Evolutionary conservation across 768 basidiomycete species (phyloP).

Genomic region (Termitomyces sp.): DNA sequence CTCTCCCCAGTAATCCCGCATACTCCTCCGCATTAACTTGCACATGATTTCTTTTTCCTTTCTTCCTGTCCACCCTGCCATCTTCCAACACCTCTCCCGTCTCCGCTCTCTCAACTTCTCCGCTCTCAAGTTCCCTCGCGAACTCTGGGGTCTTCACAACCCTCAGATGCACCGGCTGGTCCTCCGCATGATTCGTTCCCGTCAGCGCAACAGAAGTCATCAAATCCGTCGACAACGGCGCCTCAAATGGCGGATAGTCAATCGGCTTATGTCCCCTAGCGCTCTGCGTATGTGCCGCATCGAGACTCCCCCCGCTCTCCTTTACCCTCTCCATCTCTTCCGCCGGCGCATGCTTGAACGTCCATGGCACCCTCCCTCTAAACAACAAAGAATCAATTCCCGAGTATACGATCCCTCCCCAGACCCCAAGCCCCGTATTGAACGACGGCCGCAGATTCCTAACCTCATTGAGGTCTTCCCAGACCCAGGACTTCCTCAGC

Average conservation of each 20-base stretch:
- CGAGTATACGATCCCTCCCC: slow-evolving; percentile 85
- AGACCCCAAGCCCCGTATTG: slow-evolving; percentile 70
- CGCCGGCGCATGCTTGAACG: slow-evolving; percentile 60
- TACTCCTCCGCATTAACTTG: slow-evolving; percentile 69
- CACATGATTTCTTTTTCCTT: slow-evolving; percentile 60
- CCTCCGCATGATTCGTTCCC: slow-evolving; percentile 95
- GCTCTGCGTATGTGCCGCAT: slow-evolving; percentile 66
- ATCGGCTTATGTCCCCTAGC: slow-evolving; percentile 68
- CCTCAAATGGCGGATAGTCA: slow-evolving; percentile 80
- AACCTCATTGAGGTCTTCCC: slow-evolving; percentile 81
- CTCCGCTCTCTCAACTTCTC: slow-evolving; percentile 15
- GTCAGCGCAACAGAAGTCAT: slow-evolving; percentile 87
- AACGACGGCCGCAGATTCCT: slow-evolving; percentile 91
- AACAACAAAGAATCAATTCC: slow-evolving; percentile 84
- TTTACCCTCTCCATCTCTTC: slow-evolving; percentile 22
- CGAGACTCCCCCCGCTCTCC: slow-evolving; percentile 31
- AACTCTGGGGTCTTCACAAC: slow-evolving; percentile 39
- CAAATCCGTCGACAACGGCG: slow-evolving; percentile 89
- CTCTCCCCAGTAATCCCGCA: slow-evolving; percentile 82
- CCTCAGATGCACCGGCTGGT: slow-evolving; percentile 86
- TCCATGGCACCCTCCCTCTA: slow-evolving; percentile 88
- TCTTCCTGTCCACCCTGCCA: slow-evolving; percentile 33
- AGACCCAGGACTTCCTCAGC: slow-evolving; percentile 78
- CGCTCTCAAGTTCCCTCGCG: slow-evolving; percentile 17
- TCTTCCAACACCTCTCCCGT: slow-evolving; percentile 18